Evolutionary conservation across 1,139 yeast genomes (phyloP).

Genomic region (Torulaspora globosa): DNA sequence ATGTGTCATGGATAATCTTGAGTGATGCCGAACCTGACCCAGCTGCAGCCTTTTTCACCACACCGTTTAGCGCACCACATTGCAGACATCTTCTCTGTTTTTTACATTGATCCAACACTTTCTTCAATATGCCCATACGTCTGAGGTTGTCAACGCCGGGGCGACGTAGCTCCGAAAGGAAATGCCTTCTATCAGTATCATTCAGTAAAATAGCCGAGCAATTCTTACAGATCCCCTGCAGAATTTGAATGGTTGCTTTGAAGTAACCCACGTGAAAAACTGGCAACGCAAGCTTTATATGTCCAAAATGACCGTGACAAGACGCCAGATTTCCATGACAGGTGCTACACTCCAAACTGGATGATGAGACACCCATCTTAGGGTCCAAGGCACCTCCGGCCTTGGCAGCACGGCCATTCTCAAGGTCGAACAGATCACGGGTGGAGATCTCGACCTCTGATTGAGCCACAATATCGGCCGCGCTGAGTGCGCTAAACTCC

Average conservation of each 20-base stretch:
- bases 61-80: slow-evolving; percentile 91
- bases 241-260: slow-evolving; percentile 80
- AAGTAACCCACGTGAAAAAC: slow-evolving; percentile 97
- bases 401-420: slow-evolving; percentile 77
- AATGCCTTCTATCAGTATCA: slow-evolving; percentile 65
- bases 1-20: slow-evolving; percentile 92
- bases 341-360: slow-evolving; percentile 76
- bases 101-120: slow-evolving; percentile 84
- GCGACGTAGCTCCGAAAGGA: slow-evolving; percentile 69
- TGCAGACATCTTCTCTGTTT: slow-evolving; percentile 86
- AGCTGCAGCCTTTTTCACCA: slow-evolving; percentile 93
- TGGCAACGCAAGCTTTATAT: slow-evolving; percentile 85
- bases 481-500: slow-evolving; percentile 87
- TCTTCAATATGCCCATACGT: slow-evolving; percentile 82
- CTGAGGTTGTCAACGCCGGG: slow-evolving; percentile 89
- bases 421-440: slow-evolving; percentile 86
- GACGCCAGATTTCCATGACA: slow-evolving; percentile 91
- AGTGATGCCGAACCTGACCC: slow-evolving; percentile 90
- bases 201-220: slow-evolving; percentile 78
- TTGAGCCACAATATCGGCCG: slow-evolving; percentile 87
- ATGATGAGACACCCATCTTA: slow-evolving; percentile 90
- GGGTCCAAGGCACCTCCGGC: slow-evolving; percentile 85
- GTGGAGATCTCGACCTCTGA: slow-evolving; percentile 92
- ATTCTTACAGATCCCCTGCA: slow-evolving; percentile 88
- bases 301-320: slow-evolving; percentile 98